A percentile compares a stretch with the other conserved stretches of the same genome.
phyloP scores from a whole-genome alignment of 2,329 filamentous ascomycete species.

The Capronia americana region DNA sequence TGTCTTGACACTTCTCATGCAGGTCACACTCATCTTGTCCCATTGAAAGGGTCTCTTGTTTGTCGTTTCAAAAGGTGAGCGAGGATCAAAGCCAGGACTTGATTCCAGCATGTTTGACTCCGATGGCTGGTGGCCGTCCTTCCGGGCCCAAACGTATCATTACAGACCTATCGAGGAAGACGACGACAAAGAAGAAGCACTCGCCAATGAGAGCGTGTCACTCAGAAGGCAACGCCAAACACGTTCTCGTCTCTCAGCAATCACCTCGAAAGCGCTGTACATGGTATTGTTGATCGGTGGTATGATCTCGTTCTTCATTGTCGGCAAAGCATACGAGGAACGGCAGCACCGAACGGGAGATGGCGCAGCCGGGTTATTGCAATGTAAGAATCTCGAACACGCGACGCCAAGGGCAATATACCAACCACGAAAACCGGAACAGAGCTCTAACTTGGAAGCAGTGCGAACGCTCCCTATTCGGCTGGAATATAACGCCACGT shows the following conservation, averaged over 20 bases:
- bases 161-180: background rate
- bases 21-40: too few relatives aligned
- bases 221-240: background rate
- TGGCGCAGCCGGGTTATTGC: background rate
- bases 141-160: background rate
- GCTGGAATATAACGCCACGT: slow-evolving; percentile 8
- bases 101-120: background rate
- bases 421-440: background rate
- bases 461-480: background rate
- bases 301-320: background rate
- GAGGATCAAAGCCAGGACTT: background rate
- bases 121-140: background rate
- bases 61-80: too few relatives aligned
- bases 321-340: background rate
- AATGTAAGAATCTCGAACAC: background rate
- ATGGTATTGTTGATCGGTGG: background rate
- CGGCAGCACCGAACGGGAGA: background rate
- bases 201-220: background rate
- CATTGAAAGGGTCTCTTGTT: too few relatives aligned
- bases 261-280: background rate
- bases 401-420: background rate
- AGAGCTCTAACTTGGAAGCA: background rate
- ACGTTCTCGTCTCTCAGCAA: background rate
- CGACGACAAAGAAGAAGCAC: background rate
- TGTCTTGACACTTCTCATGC: too few relatives aligned